Conservation (phyloP, 208 protist genomes). For the Porcisia deanei region DNA sequence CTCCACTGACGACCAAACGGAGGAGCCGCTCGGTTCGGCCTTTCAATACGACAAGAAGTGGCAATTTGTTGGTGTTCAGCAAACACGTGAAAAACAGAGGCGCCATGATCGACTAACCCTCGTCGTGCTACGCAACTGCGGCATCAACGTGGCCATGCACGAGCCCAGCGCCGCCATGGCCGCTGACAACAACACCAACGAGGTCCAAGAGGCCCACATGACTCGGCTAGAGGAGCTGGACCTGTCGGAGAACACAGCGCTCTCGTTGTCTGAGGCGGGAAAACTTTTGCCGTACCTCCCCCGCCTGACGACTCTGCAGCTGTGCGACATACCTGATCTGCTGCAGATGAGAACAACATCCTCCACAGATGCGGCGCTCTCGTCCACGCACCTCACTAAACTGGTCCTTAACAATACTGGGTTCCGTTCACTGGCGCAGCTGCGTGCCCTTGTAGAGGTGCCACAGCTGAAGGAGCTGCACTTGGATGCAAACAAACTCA, state of each 20-base stretch:
- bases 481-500: slow-evolving; percentile 72
- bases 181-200: neutral
- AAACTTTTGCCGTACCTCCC: slow-evolving; percentile 63
- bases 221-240: slow-evolving; percentile 65
- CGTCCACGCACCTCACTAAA: slow-evolving; percentile 52
- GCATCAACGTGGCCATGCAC: slow-evolving; percentile 57
- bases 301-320: slow-evolving; percentile 56
- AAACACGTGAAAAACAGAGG: slow-evolving; percentile 60
- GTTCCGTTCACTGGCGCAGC: slow-evolving; percentile 56
- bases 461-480: slow-evolving; percentile 75
- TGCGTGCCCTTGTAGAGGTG: slow-evolving; percentile 51
- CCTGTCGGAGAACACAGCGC: slow-evolving; percentile 60
- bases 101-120: slow-evolving; percentile 60
- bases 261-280: slow-evolving; percentile 58
- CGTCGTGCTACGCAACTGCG: slow-evolving; percentile 61
- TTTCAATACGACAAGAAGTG: slow-evolving; percentile 58
- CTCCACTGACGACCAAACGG: slow-evolving; percentile 50
- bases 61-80: slow-evolving; percentile 85
- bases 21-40: slow-evolving; percentile 27
- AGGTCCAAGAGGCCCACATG: slow-evolving; percentile 50
- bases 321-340: slow-evolving; percentile 61
- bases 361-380: slow-evolving; percentile 16
- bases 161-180: slow-evolving; percentile 14
- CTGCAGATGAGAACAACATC: slow-evolving; percentile 6
- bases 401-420: slow-evolving; percentile 81